Conservation (phyloP, 441 rosid genomes). For the Brassica balearica region DNA sequence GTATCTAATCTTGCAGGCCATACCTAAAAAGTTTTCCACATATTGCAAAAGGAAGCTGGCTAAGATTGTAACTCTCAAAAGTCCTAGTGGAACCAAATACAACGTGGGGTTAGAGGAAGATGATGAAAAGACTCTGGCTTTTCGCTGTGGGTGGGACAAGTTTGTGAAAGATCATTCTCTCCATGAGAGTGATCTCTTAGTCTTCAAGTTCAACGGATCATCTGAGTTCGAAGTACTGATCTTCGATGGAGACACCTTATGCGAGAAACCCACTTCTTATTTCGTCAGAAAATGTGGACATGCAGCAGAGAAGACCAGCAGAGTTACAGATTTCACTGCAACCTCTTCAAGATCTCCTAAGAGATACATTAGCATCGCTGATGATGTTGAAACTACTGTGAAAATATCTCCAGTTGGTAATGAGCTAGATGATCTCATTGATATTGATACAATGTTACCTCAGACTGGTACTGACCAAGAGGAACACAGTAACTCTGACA, state of each 20-base stretch:
- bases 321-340: slow-evolving; percentile 24
- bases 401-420: slow-evolving; percentile 34
- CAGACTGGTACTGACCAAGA: slow-evolving; percentile 31
- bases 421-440: slow-evolving; percentile 27
- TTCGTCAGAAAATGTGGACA: slow-evolving; percentile 57
- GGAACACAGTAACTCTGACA: slow-evolving; percentile 32
- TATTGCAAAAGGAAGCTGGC: slow-evolving; percentile 63
- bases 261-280: slow-evolving; percentile 75
- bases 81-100: slow-evolving; percentile 70
- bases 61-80: slow-evolving; percentile 59
- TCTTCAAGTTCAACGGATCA: slow-evolving; percentile 68
- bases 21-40: slow-evolving; percentile 65
- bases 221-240: slow-evolving; percentile 71
- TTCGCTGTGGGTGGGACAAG: slow-evolving; percentile 63
- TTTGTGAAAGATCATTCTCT: slow-evolving; percentile 63
- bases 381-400: slow-evolving; percentile 28
- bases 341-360: slow-evolving; percentile 36
- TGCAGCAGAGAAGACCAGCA: slow-evolving; percentile 38
- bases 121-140: slow-evolving; percentile 47
- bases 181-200: slow-evolving; percentile 63
- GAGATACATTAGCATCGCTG: slow-evolving; percentile 13
- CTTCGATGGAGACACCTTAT: slow-evolving; percentile 58
- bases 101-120: slow-evolving; percentile 49
- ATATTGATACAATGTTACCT: slow-evolving; percentile 31
- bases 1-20: slow-evolving; percentile 47